phyloP scores from a whole-genome alignment of 2,329 filamentous ascomycete genomes.

The Fusarium sp. region DNA sequence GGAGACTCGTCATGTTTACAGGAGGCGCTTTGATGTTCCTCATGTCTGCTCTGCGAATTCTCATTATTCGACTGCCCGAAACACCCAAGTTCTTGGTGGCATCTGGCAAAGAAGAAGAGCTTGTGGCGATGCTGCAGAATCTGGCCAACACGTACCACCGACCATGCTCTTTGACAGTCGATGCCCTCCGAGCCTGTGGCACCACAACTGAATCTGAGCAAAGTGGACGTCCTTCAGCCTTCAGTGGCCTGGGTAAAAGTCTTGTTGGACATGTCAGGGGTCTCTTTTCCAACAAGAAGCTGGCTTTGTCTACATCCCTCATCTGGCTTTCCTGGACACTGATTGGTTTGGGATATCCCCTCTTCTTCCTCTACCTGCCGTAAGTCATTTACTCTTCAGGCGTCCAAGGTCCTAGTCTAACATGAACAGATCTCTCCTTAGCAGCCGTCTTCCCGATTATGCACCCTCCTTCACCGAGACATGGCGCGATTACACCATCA shows the following conservation, averaged over 20 bases:
- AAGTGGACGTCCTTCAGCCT: background rate
- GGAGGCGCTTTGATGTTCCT: slow-evolving; percentile 15
- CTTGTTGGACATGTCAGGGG: background rate
- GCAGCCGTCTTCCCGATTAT: slow-evolving; percentile 4
- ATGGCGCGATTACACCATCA: slow-evolving; percentile 57
- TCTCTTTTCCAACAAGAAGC: slow-evolving; percentile 15
- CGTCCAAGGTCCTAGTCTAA: accelerated
- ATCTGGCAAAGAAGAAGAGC: slow-evolving; percentile 1
- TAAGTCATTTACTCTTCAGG: slow-evolving; percentile 42
- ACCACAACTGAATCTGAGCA: slow-evolving; percentile 46
- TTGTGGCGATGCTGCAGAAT: slow-evolving; percentile 8
- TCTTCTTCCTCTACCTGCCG: slow-evolving; percentile 81
- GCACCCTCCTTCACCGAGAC: slow-evolving; percentile 4
- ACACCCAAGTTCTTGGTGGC: slow-evolving; percentile 21
- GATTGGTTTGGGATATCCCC: slow-evolving; percentile 77
- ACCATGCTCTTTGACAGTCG: slow-evolving; percentile 3
- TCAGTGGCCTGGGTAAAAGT: slow-evolving; percentile 35
- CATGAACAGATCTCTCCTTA: background rate
- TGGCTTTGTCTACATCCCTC: slow-evolving; percentile 13
- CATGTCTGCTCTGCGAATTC: slow-evolving; percentile 14
- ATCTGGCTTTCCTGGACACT: slow-evolving; percentile 51
- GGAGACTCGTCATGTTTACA: slow-evolving; percentile 34
- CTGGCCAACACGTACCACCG: slow-evolving; percentile 10
- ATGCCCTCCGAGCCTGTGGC: slow-evolving; percentile 13
- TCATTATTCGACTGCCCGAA: background rate